phyloP scores from a whole-genome alignment of 1,284 basidiomycete species.

The Hemileia vastatrix region DNA sequence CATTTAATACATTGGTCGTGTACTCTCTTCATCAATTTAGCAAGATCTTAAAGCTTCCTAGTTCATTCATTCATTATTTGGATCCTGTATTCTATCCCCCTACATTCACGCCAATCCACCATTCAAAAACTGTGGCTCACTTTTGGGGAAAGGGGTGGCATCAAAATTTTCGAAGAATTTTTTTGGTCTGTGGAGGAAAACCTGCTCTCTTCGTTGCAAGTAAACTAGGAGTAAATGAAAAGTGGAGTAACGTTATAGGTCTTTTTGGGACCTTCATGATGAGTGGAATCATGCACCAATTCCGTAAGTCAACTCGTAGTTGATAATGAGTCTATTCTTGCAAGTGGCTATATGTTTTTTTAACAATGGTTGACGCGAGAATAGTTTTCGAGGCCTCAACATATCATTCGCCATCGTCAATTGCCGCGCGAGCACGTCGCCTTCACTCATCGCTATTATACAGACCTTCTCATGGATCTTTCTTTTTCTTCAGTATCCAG shows the following conservation, averaged over 20 bases:
- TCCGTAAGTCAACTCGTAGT: too few species aligned
- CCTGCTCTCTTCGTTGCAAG: neutral
- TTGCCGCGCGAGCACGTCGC: too few species aligned
- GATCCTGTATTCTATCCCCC: neutral
- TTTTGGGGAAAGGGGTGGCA: constrained; percentile 11
- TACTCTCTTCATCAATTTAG: too few species aligned
- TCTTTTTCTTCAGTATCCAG: constrained; percentile 9
- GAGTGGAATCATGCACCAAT: constrained; percentile 8
- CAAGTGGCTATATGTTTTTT: too few species aligned
- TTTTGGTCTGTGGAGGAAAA: neutral
- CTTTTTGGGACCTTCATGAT: constrained; percentile 1
- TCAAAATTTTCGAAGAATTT: constrained; percentile 7
- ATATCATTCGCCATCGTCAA: too few species aligned
- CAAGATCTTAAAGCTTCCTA: neutral
- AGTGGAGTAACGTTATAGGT: neutral
- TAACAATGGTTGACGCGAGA: too few species aligned
- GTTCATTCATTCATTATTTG: neutral
- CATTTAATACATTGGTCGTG: neutral
- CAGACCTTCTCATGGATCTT: constrained; percentile 8
- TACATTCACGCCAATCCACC: neutral
- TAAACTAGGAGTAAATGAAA: neutral
- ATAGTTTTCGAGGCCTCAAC: too few species aligned
- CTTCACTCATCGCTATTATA: too few species aligned
- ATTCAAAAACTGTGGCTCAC: neutral
- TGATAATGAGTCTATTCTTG: too few species aligned